Conservation (phyloP, 345 rosid species). For the Pugionium dolabratum region DNA sequence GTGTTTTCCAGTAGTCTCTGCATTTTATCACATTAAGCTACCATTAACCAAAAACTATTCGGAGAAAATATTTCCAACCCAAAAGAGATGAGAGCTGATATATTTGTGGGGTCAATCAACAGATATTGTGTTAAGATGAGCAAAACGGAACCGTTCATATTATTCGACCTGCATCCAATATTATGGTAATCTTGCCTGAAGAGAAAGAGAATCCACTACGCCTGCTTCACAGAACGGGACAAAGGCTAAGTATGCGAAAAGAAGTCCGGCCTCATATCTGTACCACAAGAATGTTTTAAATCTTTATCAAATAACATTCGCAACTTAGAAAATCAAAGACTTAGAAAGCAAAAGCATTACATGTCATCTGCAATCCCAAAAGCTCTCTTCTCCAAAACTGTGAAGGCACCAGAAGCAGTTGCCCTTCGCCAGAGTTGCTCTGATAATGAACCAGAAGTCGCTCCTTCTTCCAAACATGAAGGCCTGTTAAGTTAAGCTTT, state of each 20-base stretch:
- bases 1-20: constrained; percentile 95
- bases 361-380: constrained; percentile 97
- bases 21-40: constrained; percentile 35
- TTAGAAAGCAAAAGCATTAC: constrained; percentile 43
- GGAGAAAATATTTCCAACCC: not conserved
- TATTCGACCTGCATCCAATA: constrained; percentile 1
- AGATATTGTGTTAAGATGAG: constrained; percentile 3
- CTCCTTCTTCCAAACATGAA: constrained; percentile 56
- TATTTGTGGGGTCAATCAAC: not conserved
- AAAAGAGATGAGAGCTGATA: constrained; percentile 19
- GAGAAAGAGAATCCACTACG: constrained; percentile 75
- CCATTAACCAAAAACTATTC: constrained; percentile 17
- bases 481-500: constrained; percentile 43
- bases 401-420: constrained; percentile 70
- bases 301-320: constrained; percentile 12
- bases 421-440: constrained; percentile 96
- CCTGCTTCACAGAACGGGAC: constrained; percentile 93
- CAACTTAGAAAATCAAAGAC: constrained; percentile 16
- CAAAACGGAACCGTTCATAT: constrained; percentile 11
- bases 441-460: constrained; percentile 49
- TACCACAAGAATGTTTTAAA: constrained; percentile 30
- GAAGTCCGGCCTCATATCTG: constrained; percentile 95
- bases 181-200: constrained; percentile 56
- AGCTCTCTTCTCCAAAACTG: constrained; percentile 74
- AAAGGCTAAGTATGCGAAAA: constrained; percentile 89